phyloP scores from a whole-genome alignment of 129 eudicot genomes.

The Flaveria brownii region DNA sequence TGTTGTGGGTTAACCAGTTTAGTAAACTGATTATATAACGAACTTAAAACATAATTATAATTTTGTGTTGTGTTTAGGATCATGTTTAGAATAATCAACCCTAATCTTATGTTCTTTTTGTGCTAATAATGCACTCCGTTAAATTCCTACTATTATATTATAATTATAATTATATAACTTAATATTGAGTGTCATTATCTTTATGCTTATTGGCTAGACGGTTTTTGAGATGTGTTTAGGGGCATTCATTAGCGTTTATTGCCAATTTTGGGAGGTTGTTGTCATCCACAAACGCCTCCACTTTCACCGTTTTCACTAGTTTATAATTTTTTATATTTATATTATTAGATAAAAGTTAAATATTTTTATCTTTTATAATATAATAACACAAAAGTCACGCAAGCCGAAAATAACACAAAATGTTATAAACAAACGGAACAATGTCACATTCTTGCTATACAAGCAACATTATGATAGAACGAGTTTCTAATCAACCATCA shows the following conservation, averaged over 20 bases:
- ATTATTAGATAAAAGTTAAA: slow-evolving; percentile 1
- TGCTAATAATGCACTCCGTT: background rate
- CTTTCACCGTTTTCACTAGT: background rate
- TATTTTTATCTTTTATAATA: background rate
- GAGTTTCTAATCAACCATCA: background rate
- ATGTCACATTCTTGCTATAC: background rate
- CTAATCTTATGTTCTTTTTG: background rate
- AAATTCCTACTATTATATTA: background rate
- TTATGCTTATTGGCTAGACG: slow-evolving; percentile 23
- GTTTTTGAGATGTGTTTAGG: slow-evolving; percentile 39
- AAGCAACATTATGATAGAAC: background rate
- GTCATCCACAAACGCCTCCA: slow-evolving; percentile 31
- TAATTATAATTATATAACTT: background rate
- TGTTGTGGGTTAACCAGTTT: too few relatives aligned
- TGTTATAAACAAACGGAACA: background rate
- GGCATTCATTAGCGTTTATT: slow-evolving; percentile 13
- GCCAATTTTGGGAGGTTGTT: slow-evolving; percentile 33
- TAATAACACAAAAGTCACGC: background rate
- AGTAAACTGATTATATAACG: too few relatives aligned
- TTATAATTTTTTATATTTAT: background rate
- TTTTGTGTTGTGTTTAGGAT: too few relatives aligned
- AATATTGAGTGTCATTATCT: slow-evolving; percentile 25
- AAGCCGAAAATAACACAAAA: background rate
- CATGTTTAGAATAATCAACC: too few relatives aligned
- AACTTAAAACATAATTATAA: too few relatives aligned